These are phyloP conservation scores for Trichocladium uniseriatum DNA, from an alignment of 495 filamentous ascomycete species.

Conservation along the genomic window DNA sequence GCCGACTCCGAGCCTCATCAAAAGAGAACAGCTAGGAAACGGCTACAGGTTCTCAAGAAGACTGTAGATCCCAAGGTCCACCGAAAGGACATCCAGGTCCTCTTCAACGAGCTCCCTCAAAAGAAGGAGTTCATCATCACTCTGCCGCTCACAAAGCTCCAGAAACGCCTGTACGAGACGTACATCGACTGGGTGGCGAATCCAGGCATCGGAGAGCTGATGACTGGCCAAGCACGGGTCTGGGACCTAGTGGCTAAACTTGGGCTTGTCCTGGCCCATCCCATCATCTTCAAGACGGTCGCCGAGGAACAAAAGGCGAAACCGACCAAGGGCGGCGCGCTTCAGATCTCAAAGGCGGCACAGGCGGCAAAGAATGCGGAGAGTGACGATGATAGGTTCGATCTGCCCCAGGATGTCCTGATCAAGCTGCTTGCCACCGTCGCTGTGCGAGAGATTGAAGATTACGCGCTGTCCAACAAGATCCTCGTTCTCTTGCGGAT, in stretches of 20 bases:
- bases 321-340: not conserved
- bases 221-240: conserved; percentile 9
- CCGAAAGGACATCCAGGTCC: conserved; percentile 57
- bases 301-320: conserved; percentile 16
- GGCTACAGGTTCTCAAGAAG: conserved; percentile 59
- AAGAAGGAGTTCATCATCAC: conserved; percentile 79
- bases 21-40: conserved; percentile 50
- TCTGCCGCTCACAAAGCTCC: conserved; percentile 58
- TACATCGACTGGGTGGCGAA: conserved; percentile 38
- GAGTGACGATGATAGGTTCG: conserved; percentile 18
- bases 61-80: conserved; percentile 73
- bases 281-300: conserved; percentile 49
- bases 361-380: conserved; percentile 6
- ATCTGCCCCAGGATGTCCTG: conserved; percentile 26
- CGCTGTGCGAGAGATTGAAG: conserved; percentile 21
- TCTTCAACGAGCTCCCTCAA: conserved; percentile 52
- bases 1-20: conserved; percentile 48
- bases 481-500: conserved; percentile 56
- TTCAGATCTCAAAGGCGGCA: not conserved
- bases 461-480: conserved; percentile 50
- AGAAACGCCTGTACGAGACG: conserved; percentile 51
- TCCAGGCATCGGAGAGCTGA: not conserved
- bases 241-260: conserved; percentile 41
- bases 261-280: conserved; percentile 67
- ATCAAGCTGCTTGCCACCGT: conserved; percentile 23